Evolutionary conservation across 2,329 filamentous ascomycete species (phyloP), one percentile per base, ranked within the genome.

Genomic region (Neofusicoccum laricinum): DNA sequence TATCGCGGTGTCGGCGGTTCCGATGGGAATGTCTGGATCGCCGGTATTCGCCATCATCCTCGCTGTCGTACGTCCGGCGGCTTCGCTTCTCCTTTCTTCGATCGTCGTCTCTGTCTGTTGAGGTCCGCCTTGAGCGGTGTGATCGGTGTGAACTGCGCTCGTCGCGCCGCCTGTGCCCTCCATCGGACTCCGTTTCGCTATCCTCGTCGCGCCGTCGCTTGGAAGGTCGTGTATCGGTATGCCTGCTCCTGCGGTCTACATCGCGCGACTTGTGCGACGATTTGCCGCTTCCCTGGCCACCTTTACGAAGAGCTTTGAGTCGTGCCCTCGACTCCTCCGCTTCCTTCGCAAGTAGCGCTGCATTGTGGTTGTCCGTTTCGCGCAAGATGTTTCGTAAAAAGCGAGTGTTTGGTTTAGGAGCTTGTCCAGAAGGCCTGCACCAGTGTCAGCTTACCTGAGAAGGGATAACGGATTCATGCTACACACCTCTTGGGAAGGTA

Each of bases 301-400:
- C 49, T 34, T 63, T 34, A 49, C 74, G 67, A 67, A 78, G 70
- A n/a, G 65, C 53, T 48, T 85, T 85, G 63, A 96, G 83, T 19
- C 92, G 87, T 3, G 87, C 87, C 66, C 84, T 84, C 0, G 92
- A 88, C 68, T 98, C 93, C 53, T 90, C 87, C 30, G 89, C 88
- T 75, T 98, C 94, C 72, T 89, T 96, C 0, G 90, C 91, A 17
- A 92, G 86, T 34, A 98, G 82, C 0, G 92, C 90, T 25, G 90
- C 88, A 83, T 99, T 99, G 78, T 99, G 94, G 62, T 79, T 90
- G 70, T 96, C 90, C 8, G 92, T 96, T 69, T 95, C 90, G 67
- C 89, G 90, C 67, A 99, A 92, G 64, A 98, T 91, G 71, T 95
- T 90, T 65, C 88, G 88, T 46, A 99, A 80, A 74, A 98, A 98